phyloP scores from a whole-genome alignment of 179 eudicot species.

The Silene noctiflora region DNA sequence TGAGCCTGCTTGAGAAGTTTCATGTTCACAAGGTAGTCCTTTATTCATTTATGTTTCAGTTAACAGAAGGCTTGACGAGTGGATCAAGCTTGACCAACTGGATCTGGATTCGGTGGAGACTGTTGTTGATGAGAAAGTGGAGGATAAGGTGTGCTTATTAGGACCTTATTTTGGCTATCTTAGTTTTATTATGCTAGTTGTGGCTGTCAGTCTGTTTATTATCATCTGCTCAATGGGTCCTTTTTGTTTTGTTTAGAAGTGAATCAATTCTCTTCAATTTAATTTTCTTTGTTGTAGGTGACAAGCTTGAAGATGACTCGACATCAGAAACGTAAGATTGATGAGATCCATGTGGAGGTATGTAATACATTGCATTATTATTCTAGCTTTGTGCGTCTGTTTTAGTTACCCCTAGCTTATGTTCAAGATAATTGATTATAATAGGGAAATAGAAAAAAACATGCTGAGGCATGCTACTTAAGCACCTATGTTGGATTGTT shows the following conservation, averaged over 20 bases:
- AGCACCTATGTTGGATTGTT: background rate
- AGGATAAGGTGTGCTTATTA: conserved; percentile 70
- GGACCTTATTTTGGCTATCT: background rate
- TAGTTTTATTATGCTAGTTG: background rate
- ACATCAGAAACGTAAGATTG: conserved; percentile 95
- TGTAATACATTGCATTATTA: conserved; percentile 35
- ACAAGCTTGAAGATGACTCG: conserved; percentile 97
- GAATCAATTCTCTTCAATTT: background rate
- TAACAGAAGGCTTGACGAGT: conserved; percentile 77
- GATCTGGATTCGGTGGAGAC: conserved; percentile 90
- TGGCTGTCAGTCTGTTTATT: background rate
- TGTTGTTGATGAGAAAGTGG: conserved; percentile 93
- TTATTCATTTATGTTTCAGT: background rate
- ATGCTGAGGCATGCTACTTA: background rate
- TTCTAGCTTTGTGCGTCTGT: background rate
- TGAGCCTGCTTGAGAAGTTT: no score
- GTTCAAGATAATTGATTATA: background rate
- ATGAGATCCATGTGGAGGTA: conserved; percentile 96
- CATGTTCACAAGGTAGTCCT: no score
- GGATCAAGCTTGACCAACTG: conserved; percentile 95
- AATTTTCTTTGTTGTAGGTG: conserved; percentile 39
- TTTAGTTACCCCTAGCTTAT: background rate
- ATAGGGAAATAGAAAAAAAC: no score
- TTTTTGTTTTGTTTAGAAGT: background rate
- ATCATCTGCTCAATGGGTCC: background rate